Base-by-base conservation (phyloP, 805 yeast species). In the Zygosaccharomyces kombuchaensis region DNA sequence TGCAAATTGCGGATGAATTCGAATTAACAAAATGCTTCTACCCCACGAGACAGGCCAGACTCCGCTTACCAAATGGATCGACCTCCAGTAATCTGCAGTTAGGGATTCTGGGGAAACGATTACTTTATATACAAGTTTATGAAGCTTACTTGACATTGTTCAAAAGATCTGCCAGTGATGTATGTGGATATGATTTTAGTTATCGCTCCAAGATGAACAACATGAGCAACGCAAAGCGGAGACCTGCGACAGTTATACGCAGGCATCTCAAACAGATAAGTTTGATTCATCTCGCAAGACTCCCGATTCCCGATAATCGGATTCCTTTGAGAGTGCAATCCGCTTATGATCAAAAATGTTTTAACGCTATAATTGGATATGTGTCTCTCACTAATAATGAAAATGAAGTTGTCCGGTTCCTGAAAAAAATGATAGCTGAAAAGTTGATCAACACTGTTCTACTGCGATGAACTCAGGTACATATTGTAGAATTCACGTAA, bases 311-410 rank as follows among this genome's bases (percentile, higher is more conserved):
- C 17, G 43, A 49, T 12, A 54, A 41, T 27, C 44, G 50, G 1
- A 54, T 56, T 2, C 59, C 60, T 23, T 46, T 53, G 4, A 55
- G 59, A 10, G 55, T 52, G 7, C 62, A 51, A n/a, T 44, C 16
- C 10, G 46, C 30, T 14, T 52, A 47, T 16, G 57, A 52, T 38
- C 53, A 45, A 32, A 46, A 45, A 22, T 43, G 57, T 8, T 43
- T 63, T 12, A 47, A 48, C 40, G 57, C 54, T 3, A 32, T 62
- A 12, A 48, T 65, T 9, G 69, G 68, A 6, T 46, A 58, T 19
- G 16, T 65, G 13, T 45, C 53, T 4, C 42, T 45, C 8, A 34
- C 46, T 4, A 50, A 59, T 37, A 60, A 59, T 3, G 47, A 48
- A 8, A 37, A 45, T 6, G 37, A 29, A 5, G 59, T 66, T 3